phyloP scores from a whole-genome alignment of 164 flowering plant genomes.

The Vitis amurensis region DNA sequence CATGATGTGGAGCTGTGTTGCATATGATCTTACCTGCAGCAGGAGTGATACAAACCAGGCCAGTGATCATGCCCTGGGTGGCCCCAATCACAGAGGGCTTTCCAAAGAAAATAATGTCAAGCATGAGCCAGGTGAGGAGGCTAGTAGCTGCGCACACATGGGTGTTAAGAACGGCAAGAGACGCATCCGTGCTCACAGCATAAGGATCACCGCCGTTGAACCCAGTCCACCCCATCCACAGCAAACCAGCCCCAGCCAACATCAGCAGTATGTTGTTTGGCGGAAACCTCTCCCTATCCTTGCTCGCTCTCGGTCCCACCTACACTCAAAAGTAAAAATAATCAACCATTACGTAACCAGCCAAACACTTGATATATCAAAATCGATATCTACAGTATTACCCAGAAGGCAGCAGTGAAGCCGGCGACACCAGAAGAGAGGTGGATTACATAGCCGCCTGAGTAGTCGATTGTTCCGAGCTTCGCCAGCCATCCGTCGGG shows the following conservation, averaged over 20 bases:
- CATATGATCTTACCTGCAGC: constrained; percentile 38
- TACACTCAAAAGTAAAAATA: background rate
- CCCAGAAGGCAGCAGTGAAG: constrained; percentile 60
- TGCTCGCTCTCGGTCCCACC: constrained; percentile 49
- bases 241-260: constrained; percentile 51
- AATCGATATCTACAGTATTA: constrained; percentile 8
- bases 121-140: constrained; percentile 44
- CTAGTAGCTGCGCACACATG: constrained; percentile 53
- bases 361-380: no score
- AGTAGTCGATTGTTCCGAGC: constrained; percentile 49
- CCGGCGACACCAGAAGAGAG: constrained; percentile 55
- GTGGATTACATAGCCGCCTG: constrained; percentile 54
- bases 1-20: no score
- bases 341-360: no score
- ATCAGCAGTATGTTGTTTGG: constrained; percentile 51
- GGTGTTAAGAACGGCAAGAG: constrained; percentile 55
- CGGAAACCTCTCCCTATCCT: constrained; percentile 44
- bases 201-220: constrained; percentile 64
- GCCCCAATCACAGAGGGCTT: constrained; percentile 57
- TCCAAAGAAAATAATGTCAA: constrained; percentile 48
- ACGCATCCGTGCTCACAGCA: constrained; percentile 35
- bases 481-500: constrained; percentile 36
- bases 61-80: constrained; percentile 45
- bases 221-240: constrained; percentile 64
- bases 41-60: constrained; percentile 52